Conservation (phyloP, 495 filamentous ascomycete genomes). For the Mycothermus thermophilus region DNA sequence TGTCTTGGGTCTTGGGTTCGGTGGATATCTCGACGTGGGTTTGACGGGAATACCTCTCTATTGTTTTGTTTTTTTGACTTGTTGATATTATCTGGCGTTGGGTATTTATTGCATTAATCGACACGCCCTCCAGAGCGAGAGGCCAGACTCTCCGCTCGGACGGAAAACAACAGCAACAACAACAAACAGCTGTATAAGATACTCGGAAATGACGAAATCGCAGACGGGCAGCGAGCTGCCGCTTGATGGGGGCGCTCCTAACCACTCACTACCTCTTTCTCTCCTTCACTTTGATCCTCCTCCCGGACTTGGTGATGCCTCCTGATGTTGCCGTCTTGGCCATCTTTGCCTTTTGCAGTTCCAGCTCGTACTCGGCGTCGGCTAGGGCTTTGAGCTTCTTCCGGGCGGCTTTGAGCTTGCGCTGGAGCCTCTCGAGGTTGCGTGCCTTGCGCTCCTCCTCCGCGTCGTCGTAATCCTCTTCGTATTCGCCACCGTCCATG, state of each 20-base stretch:
- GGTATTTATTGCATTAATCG: slow-evolving; percentile 6
- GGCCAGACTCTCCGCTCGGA: slow-evolving; percentile 10
- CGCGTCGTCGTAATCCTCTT: slow-evolving; percentile 36
- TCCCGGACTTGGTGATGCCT: slow-evolving; percentile 65
- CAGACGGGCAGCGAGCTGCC: too few species aligned
- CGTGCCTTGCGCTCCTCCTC: slow-evolving; percentile 33
- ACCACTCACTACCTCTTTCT: slow-evolving; percentile 53
- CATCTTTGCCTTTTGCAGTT: slow-evolving; percentile 50
- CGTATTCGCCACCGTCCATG: slow-evolving; percentile 14
- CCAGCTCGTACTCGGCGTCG: slow-evolving; percentile 61
- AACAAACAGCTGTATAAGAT: too few species aligned
- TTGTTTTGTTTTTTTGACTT: slow-evolving; percentile 7
- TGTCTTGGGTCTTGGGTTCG: too few species aligned
- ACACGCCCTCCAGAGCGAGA: slow-evolving; percentile 3
- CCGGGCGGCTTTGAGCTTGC: slow-evolving; percentile 48
- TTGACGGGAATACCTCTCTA: not conserved
- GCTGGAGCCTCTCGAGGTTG: slow-evolving; percentile 27
- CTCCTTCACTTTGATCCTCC: slow-evolving; percentile 71
- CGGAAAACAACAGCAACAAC: slow-evolving; percentile 5
- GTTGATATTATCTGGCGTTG: slow-evolving; percentile 7
- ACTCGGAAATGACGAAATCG: too few species aligned
- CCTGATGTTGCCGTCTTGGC: slow-evolving; percentile 56
- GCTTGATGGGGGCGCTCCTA: too few species aligned
- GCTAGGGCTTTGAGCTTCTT: slow-evolving; percentile 57
- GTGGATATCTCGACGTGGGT: not conserved